These are phyloP conservation scores for Saturnispora diversa DNA, from an alignment of 805 yeast genomes.

Conservation along the genomic window DNA sequence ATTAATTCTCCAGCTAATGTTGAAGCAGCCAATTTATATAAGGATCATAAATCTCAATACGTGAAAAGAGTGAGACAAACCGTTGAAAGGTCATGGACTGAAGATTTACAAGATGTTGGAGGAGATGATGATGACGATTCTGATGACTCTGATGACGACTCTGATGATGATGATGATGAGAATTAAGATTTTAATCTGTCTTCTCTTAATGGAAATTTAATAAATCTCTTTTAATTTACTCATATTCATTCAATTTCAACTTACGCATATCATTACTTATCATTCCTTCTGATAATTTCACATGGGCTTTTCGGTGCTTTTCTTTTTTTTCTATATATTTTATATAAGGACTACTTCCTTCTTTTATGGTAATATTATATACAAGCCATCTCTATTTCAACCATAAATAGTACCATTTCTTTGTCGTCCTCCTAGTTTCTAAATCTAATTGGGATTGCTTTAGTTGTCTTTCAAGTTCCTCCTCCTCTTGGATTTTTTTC, in stretches of 20 bases:
- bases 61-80: slow-evolving; percentile 87
- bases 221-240: too few species aligned
- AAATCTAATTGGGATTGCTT: slow-evolving; percentile 2
- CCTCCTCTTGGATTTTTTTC: slow-evolving; percentile 12
- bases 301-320: too few species aligned
- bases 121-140: slow-evolving; percentile 36
- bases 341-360: not conserved
- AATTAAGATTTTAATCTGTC: slow-evolving; percentile 13
- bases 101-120: slow-evolving; percentile 56
- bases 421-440: slow-evolving; percentile 1
- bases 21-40: slow-evolving; percentile 92
- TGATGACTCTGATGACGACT: slow-evolving; percentile 25
- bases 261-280: too few species aligned
- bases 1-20: slow-evolving; percentile 96
- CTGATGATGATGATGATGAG: slow-evolving; percentile 18
- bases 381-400: slow-evolving; percentile 17
- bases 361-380: not conserved
- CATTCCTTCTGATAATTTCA: too few species aligned
- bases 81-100: slow-evolving; percentile 91
- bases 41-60: slow-evolving; percentile 91
- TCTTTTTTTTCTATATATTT: not conserved
- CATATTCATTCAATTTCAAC: too few species aligned
- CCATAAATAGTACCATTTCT: slow-evolving; percentile 49
- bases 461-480: slow-evolving; percentile 11
- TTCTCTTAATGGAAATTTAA: slow-evolving; percentile 1